These are phyloP conservation scores for Macrophomina phaseolina DNA, from an alignment of 2,329 filamentous ascomycete genomes.

Conservation along the genomic window DNA sequence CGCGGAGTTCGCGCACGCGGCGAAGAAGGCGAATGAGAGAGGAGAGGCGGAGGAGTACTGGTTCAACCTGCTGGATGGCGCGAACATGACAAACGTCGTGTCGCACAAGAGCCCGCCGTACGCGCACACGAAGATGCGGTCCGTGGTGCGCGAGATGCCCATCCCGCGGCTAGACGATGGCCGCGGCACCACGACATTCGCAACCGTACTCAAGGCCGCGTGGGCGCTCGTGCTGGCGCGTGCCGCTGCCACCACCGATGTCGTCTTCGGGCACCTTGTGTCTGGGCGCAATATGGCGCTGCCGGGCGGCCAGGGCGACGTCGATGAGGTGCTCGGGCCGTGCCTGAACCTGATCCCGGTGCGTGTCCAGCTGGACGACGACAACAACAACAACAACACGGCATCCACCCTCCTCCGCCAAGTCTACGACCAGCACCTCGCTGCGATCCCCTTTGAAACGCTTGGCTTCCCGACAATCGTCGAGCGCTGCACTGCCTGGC, in stretches of 20 bases:
- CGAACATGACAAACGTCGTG: slow-evolving; percentile 12
- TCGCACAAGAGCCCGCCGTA: slow-evolving; percentile 14
- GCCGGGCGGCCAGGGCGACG: slow-evolving; percentile 36
- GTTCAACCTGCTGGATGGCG: background rate
- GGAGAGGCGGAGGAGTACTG: slow-evolving; percentile 7
- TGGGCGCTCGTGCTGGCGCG: slow-evolving; percentile 37
- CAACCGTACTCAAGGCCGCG: slow-evolving; percentile 53
- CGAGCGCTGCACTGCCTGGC: slow-evolving; percentile 44
- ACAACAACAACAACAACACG: background rate
- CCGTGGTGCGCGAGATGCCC: background rate
- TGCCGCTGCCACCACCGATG: slow-evolving; percentile 43
- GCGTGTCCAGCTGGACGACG: slow-evolving; percentile 4
- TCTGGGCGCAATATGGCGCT: slow-evolving; percentile 45
- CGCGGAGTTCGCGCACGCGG: slow-evolving; percentile 1
- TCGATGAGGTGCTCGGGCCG: slow-evolving; percentile 48
- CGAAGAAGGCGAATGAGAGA: background rate
- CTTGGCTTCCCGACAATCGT: slow-evolving; percentile 43
- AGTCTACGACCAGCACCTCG: slow-evolving; percentile 46
- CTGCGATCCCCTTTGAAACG: slow-evolving; percentile 44
- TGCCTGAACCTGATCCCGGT: slow-evolving; percentile 20
- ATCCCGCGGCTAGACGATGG: background rate
- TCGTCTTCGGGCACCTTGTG: slow-evolving; percentile 53
- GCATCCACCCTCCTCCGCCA: background rate
- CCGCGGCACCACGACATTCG: background rate
- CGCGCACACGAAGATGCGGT: slow-evolving; percentile 5